Conservation (phyloP, 1,284 basidiomycete genomes). For the Boletellus deceptivus region DNA sequence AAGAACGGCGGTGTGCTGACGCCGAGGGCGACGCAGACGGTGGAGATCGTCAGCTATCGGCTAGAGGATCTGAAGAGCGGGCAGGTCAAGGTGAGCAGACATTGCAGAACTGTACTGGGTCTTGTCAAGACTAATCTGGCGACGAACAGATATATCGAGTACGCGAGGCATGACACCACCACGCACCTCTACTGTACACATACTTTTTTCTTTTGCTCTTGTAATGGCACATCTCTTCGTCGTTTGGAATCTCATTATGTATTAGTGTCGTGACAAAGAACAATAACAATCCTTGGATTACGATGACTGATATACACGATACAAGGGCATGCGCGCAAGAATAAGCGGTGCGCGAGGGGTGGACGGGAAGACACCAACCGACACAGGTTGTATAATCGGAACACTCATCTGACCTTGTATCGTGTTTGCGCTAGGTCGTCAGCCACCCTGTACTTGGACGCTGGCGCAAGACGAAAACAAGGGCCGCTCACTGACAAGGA, state of each 20-base stretch:
- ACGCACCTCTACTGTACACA: not conserved
- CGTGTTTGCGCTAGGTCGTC: not conserved
- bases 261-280: no score
- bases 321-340: no score
- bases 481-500: not conserved
- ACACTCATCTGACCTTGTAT: no score
- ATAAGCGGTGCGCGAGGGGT: no score
- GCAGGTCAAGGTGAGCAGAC: constrained; percentile 59
- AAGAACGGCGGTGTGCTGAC: constrained; percentile 28
- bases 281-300: no score
- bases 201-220: not conserved
- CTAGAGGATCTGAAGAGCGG: constrained; percentile 89
- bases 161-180: constrained; percentile 30
- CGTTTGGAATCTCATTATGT: no score
- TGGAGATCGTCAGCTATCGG: constrained; percentile 81
- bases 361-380: no score
- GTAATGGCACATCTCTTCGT: not conserved
- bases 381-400: no score
- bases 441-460: not conserved
- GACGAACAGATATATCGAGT: constrained; percentile 49
- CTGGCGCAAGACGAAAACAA: not conserved
- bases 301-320: no score
- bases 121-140: not conserved
- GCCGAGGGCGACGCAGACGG: constrained; percentile 45
- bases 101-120: not conserved